These are phyloP conservation scores for Mycena belliarum DNA, from an alignment of 768 basidiomycete genomes.

Conservation along the genomic window DNA sequence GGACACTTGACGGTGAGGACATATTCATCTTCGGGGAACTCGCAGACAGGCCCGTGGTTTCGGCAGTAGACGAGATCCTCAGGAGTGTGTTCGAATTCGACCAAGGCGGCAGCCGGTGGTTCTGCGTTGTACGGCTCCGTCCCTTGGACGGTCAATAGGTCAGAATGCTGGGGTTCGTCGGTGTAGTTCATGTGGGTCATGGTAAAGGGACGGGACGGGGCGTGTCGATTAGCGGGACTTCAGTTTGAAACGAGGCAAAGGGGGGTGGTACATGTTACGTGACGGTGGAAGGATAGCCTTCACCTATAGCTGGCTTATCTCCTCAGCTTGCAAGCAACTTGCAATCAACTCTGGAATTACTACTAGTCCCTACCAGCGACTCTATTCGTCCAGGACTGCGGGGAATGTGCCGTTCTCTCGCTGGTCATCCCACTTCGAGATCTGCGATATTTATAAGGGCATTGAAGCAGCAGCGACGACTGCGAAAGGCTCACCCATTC, in stretches of 20 bases:
- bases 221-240: conserved; percentile 2
- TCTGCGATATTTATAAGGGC: conserved; percentile 43
- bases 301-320: too few species aligned
- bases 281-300: background rate
- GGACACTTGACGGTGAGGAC: conserved; percentile 39
- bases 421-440: conserved; percentile 91
- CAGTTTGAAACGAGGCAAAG: conserved; percentile 1
- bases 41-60: conserved; percentile 65
- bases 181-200: conserved; percentile 44
- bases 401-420: conserved; percentile 93
- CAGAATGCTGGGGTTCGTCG: conserved; percentile 51
- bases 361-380: conserved; percentile 2
- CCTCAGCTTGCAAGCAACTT: too few species aligned
- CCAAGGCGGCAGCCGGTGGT: conserved; percentile 53
- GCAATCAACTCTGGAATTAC: background rate
- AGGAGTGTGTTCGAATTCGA: conserved; percentile 62
- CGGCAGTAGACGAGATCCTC: conserved; percentile 67
- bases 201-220: conserved; percentile 19
- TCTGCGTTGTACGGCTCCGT: conserved; percentile 71
- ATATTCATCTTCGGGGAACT: conserved; percentile 50
- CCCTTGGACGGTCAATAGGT: conserved; percentile 45
- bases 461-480: conserved; percentile 9
- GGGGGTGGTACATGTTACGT: background rate
- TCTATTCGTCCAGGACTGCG: conserved; percentile 68
- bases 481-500: conserved; percentile 72